These are phyloP conservation scores for Trichomonas gallinae DNA, from an alignment of 208 protist species.

Conservation along the genomic window DNA sequence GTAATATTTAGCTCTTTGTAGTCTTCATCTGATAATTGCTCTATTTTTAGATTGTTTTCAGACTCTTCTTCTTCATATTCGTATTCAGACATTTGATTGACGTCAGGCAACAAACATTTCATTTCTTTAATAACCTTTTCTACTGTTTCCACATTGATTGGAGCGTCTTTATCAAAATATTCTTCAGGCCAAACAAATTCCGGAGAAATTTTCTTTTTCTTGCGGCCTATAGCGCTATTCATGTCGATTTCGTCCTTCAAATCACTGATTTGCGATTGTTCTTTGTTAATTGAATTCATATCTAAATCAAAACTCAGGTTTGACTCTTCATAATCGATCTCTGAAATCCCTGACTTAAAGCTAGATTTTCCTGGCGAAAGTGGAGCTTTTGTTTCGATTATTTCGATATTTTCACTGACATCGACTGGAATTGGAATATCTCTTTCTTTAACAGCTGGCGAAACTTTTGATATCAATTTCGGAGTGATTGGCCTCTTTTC, in stretches of 20 bases:
- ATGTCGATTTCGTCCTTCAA: not conserved
- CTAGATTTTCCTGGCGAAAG: not conserved
- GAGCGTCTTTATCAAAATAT: not conserved
- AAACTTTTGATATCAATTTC: not conserved
- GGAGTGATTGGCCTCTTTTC: not conserved
- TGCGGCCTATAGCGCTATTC: not conserved
- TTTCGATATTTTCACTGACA: not conserved
- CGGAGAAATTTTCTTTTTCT: not conserved
- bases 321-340: not conserved
- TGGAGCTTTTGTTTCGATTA: not conserved
- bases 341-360: not conserved
- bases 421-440: not conserved
- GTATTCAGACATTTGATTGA: not conserved
- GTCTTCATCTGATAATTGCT: not conserved
- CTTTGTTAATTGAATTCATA: not conserved
- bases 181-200: not conserved
- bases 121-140: not conserved
- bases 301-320: not conserved
- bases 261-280: not conserved
- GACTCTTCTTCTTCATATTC: not conserved
- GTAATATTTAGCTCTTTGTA: not conserved
- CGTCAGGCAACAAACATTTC: not conserved
- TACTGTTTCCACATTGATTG: not conserved
- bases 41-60: not conserved
- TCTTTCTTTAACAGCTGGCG: not conserved